Evolutionary conservation across 2,329 filamentous ascomycete genomes (phyloP), one percentile per base, ranked within the genome.

Genomic region (Ceratocystis lukuohia): DNA sequence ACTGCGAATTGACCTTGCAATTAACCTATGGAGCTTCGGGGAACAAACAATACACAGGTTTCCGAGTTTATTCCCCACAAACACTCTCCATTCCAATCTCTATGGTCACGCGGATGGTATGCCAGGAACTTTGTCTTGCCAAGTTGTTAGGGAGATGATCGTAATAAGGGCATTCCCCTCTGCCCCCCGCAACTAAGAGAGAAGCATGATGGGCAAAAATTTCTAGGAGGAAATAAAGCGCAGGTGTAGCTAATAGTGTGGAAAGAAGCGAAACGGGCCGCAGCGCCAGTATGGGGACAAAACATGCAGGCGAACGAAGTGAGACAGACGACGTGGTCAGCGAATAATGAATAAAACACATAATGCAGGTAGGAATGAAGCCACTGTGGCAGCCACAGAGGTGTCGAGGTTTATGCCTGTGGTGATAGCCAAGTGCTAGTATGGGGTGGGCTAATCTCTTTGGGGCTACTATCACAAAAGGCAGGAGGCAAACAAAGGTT

Each of bases 51-150:
- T 25, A 50, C 28, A 30, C 5, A 57, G 22, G 22, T 33, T 57
- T 57, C 28, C 15, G 53, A 33, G 12, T 25, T 28, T 57, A 15
- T 57, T 57, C 53, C 53, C 53, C 53, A 57, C 53, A 57, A 57
- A 57, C 53, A 57, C 30, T 57, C 53, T 41, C 53, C 53, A 57
- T 57, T 57, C 53, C 53, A 57, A 33, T 25, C 53, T 28, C 28
- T 28, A 7, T 30, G 53, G 25, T 57, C 53, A 57, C 53, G 53
- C 53, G 53, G 53, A 57, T 17, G 30, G 22, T 57, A 28, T 33
- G 53, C 53, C 53, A 57, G 53, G 53, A 33, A 57, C 53, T 57
- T 57, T 57, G 53, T 57, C 53, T 57, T 33, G 53, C 53, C 53
- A 57, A 57, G 53, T 57, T 57, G 25, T 57, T 33, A 33, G 53